Evolutionary conservation across 1,284 basidiomycete genomes (phyloP).

Genomic region (Apiotrichum domesticum): DNA sequence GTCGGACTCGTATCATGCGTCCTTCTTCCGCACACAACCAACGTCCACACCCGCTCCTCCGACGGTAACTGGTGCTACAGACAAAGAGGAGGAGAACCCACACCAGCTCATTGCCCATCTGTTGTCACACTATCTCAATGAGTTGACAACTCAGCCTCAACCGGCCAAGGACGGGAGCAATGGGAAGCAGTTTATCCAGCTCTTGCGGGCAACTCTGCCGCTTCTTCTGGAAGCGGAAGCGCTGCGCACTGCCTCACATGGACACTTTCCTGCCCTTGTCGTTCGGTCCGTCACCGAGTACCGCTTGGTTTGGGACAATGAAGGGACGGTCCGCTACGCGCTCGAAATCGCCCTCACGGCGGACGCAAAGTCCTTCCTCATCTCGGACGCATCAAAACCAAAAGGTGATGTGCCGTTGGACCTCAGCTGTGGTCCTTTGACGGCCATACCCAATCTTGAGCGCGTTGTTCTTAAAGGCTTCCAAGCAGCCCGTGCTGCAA

Average conservation of each 20-base stretch:
- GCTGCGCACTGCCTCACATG: conserved; percentile 8
- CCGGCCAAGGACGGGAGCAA: conserved; percentile 2
- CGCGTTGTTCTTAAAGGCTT: conserved; percentile 17
- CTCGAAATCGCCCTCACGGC: conserved; percentile 20
- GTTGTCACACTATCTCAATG: conserved; percentile 36
- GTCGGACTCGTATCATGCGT: conserved; percentile 39
- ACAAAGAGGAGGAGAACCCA: conserved; percentile 19
- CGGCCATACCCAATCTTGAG: conserved; percentile 18
- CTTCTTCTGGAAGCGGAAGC: conserved; percentile 24
- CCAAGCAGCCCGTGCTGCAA: conserved; percentile 12
- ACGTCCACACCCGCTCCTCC: conserved; percentile 1
- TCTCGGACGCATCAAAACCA: conserved; percentile 22
- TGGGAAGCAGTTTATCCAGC: conserved; percentile 28
- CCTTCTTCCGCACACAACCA: conserved; percentile 20
- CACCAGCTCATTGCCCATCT: conserved; percentile 32
- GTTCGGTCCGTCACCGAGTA: conserved; percentile 23
- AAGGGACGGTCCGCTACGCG: conserved; percentile 18
- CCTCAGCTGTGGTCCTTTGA: conserved; percentile 24
- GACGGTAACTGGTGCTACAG: background rate
- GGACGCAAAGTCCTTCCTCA: conserved; percentile 14
- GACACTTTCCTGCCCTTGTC: conserved; percentile 19
- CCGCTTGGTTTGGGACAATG: conserved; percentile 30
- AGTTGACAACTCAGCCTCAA: conserved; percentile 19
- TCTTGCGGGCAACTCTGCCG: conserved; percentile 33
- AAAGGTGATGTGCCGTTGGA: conserved; percentile 8